Conservation (phyloP, 805 yeast species). For the Hanseniaspora pseudoguilliermondii region DNA sequence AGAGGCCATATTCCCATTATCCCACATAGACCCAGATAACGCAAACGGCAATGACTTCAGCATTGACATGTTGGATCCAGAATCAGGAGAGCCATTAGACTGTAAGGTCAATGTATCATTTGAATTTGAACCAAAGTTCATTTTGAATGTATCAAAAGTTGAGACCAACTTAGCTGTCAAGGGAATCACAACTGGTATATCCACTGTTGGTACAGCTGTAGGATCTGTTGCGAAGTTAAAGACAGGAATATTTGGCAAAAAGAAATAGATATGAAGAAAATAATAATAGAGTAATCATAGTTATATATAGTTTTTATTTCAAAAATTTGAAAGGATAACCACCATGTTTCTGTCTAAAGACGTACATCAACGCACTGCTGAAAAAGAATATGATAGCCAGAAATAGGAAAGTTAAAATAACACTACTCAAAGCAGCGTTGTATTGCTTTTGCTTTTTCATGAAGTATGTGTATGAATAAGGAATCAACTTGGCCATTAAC, state of each 20-base stretch:
- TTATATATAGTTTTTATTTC: conserved; percentile 18
- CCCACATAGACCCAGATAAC: conserved; percentile 45
- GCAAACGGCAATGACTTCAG: conserved; percentile 36
- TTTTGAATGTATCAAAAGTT: conserved; percentile 33
- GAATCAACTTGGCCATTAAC: conserved; percentile 45
- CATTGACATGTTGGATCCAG: conserved; percentile 35
- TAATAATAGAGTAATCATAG: not conserved
- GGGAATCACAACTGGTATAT: conserved; percentile 35
- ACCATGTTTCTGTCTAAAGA: conserved; percentile 57
- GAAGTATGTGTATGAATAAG: conserved; percentile 24
- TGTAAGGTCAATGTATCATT: conserved; percentile 54
- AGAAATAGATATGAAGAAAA: not conserved
- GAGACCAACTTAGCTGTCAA: conserved; percentile 39
- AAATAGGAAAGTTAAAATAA: conserved; percentile 37
- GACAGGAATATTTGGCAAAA: conserved; percentile 30
- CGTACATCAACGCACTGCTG: conserved; percentile 50
- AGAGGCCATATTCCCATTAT: conserved; percentile 41
- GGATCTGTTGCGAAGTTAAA: conserved; percentile 31
- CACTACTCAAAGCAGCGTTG: conserved; percentile 28
- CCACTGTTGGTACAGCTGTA: conserved; percentile 34
- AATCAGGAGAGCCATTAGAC: conserved; percentile 31
- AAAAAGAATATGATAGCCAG: conserved; percentile 37
- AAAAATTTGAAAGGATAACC: conserved; percentile 66
- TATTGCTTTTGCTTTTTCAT: conserved; percentile 29
- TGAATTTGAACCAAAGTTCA: conserved; percentile 58